Conservation (phyloP, 331 rosid species). For the Acacia concinna region DNA sequence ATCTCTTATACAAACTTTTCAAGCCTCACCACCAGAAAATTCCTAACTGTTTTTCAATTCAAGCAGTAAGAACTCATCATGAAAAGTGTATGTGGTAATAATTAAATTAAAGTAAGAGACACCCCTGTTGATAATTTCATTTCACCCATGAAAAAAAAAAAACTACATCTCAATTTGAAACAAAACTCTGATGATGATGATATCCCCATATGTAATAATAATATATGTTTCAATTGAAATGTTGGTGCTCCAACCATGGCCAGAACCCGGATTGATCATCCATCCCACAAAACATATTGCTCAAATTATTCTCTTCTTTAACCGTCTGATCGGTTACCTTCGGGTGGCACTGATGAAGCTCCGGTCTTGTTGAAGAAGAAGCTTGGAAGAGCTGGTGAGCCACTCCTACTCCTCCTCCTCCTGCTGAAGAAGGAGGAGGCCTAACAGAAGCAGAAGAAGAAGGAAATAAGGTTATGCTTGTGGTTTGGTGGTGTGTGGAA, state of each 20-base stretch:
- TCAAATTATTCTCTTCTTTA: constrained; percentile 71
- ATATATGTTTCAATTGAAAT: constrained; percentile 60
- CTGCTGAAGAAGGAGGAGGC: constrained; percentile 49
- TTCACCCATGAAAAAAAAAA: constrained; percentile 2
- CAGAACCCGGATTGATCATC: constrained; percentile 96
- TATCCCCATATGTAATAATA: not conserved
- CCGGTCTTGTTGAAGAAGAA: constrained; percentile 59
- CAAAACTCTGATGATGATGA: not conserved
- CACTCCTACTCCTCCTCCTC: constrained; percentile 32
- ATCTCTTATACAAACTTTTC: constrained; percentile 43
- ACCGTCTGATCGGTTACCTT: constrained; percentile 59
- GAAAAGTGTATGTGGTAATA: constrained; percentile 32
- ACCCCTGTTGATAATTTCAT: constrained; percentile 40
- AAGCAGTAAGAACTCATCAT: constrained; percentile 34
- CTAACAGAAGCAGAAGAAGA: constrained; percentile 46
- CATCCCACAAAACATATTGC: constrained; percentile 85
- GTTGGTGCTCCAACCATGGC: constrained; percentile 99
- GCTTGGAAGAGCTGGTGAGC: constrained; percentile 85
- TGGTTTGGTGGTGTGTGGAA: constrained; percentile 46
- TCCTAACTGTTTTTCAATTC: constrained; percentile 40
- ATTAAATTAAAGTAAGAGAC: constrained; percentile 28
- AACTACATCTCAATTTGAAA: constrained; percentile 37
- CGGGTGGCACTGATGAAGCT: constrained; percentile 57
- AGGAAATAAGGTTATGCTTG: constrained; percentile 66
- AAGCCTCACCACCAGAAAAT: constrained; percentile 49